Percentiles rank a stretch among this genome's conserved stretches.
Evolutionary conservation across 768 basidiomycete genomes (phyloP).

Genomic region (Termitomyces heimii): DNA sequence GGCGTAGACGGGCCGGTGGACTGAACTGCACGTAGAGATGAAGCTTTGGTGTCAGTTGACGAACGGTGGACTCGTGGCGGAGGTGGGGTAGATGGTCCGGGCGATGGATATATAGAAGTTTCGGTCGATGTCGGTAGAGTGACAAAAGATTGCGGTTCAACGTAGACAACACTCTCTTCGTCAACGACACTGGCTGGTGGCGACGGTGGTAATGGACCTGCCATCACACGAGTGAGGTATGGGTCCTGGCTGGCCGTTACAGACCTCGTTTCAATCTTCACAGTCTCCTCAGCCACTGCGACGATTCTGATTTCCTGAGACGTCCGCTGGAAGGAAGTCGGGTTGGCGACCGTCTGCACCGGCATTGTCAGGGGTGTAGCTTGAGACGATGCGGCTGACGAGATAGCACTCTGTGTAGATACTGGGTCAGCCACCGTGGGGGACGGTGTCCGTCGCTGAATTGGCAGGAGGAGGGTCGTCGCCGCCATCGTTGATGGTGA

Average conservation of each 20-base stretch:
- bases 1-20: conserved; percentile 12
- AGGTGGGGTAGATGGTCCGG: conserved; percentile 2
- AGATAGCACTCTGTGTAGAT: conserved; percentile 19
- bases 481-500: conserved; percentile 9
- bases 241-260: conserved; percentile 2
- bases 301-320: conserved; percentile 49
- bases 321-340: conserved; percentile 4
- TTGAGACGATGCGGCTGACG: conserved; percentile 28
- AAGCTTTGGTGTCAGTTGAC: conserved; percentile 45
- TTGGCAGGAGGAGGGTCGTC: conserved; percentile 4
- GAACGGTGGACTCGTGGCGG: conserved; percentile 33
- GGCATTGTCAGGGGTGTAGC: conserved; percentile 24
- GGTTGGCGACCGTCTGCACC: conserved; percentile 9
- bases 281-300: conserved; percentile 44
- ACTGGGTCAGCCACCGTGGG: conserved; percentile 13
- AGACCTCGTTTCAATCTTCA: conserved; percentile 27
- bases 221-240: conserved; percentile 14
- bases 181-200: conserved; percentile 27
- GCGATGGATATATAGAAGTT: not conserved
- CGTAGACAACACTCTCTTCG: not conserved
- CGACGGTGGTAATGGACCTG: conserved; percentile 23
- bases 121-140: not conserved
- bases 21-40: conserved; percentile 23
- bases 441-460: conserved; percentile 21
- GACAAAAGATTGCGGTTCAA: conserved; percentile 10